phyloP scores from a whole-genome alignment of 1,139 yeast species.

The Blastobotrys buckinghamii region DNA sequence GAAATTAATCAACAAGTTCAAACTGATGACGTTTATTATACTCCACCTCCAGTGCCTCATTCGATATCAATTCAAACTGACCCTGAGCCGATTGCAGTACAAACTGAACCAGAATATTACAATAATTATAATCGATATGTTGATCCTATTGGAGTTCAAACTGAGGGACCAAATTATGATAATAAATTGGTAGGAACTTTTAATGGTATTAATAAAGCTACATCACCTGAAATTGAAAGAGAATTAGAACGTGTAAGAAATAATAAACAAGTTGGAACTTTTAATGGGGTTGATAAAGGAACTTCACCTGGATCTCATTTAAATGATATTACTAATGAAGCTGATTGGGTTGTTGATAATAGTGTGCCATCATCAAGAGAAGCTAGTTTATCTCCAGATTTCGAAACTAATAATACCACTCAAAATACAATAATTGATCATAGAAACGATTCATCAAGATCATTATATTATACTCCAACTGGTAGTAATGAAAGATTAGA shows the following conservation, averaged over 20 bases:
- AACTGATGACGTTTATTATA: not conserved
- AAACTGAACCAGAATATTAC: not conserved
- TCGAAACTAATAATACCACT: no score
- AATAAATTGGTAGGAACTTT: constrained; percentile 2
- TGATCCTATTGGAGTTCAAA: not conserved
- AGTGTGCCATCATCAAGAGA: not conserved
- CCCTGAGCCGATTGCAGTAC: not conserved
- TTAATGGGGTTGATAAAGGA: constrained; percentile 3
- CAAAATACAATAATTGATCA: no score
- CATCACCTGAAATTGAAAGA: constrained; percentile 1
- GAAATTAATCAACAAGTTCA: not conserved
- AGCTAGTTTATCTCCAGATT: not conserved
- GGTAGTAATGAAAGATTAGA: not conserved
- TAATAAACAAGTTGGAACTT: constrained; percentile 3
- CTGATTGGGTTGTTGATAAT: no score
- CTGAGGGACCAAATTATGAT: not conserved
- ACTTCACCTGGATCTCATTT: not conserved
- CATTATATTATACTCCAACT: constrained; percentile 21
- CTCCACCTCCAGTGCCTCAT: not conserved
- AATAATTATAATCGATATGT: not conserved
- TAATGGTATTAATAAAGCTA: constrained; percentile 2
- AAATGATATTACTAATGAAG: no score
- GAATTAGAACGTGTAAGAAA: not conserved
- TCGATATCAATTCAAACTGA: not conserved
- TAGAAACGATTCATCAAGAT: constrained; percentile 16